These are phyloP conservation scores for Davidsoniella neocaledoniae DNA, from an alignment of 2,329 filamentous ascomycete genomes.

Conservation along the genomic window DNA sequence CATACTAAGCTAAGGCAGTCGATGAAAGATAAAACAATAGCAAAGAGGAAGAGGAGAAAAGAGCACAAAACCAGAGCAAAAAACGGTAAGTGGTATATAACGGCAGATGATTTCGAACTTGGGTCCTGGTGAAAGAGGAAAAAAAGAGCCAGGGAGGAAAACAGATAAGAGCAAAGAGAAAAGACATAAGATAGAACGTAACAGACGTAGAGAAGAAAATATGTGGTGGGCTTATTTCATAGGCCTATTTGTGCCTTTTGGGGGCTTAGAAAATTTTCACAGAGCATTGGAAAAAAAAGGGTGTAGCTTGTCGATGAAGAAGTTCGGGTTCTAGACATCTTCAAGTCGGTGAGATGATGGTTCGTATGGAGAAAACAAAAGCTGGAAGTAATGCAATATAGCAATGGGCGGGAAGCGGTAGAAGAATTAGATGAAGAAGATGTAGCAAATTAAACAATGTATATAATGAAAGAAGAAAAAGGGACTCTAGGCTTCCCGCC, in stretches of 20 bases:
- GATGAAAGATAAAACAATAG: background rate
- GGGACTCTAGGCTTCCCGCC: slow-evolving; percentile 21
- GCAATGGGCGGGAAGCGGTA: no score
- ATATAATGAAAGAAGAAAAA: background rate
- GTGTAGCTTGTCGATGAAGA: background rate
- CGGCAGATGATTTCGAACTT: background rate
- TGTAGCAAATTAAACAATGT: background rate
- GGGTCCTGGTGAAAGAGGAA: no score
- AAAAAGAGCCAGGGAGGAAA: background rate
- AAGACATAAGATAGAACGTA: background rate
- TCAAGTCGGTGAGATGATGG: no score
- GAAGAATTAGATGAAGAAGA: no score
- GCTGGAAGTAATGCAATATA: no score
- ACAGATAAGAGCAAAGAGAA: background rate
- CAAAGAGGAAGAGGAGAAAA: background rate
- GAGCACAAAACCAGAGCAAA: background rate
- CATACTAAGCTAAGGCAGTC: background rate
- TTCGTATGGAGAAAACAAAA: no score
- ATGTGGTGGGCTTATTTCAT: no score
- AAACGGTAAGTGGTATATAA: background rate
- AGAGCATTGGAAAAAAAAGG: background rate
- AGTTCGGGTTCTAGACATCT: no score
- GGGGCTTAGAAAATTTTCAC: no score
- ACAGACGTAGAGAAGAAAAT: background rate
- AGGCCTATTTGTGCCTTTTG: no score